Evolutionary conservation across 768 basidiomycete genomes (phyloP), one percentile per base, ranked within the genome.

Genomic region (Stropharia rugosoannulata): DNA sequence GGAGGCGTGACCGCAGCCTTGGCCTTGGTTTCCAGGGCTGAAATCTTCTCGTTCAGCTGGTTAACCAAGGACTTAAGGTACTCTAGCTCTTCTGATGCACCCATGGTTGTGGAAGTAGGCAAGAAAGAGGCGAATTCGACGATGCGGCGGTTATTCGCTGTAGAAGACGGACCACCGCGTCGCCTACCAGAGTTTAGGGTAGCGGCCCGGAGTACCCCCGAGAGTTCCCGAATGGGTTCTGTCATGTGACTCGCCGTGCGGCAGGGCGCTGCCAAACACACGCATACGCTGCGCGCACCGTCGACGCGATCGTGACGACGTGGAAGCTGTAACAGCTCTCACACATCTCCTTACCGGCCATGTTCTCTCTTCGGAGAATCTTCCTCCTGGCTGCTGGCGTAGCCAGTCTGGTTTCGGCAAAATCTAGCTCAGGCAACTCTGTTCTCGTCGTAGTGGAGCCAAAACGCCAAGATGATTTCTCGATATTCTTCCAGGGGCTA

Each of bases 51-150:
- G 64, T 92, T 90, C 56, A 99, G 83, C 77, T 98, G 93, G 12
- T 79, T 68, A 60, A 97, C 94, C 65, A 99, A 89, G 40, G 80
- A 75, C 76, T 99, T 99, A 78, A 99, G 88, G 73, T 98, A 94
- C 65, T 91, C 92, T 65, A 99, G 82, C 76, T 98, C 94, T 58
- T 87, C 85, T 48, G 81, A 75, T 12, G 78, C 78, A 62, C 84
- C 77, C 88, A 90, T 90, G 54, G 62, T 67, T 44, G 52, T 44
- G 53, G 50, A 47, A 64, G 41, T 49, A 57, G 57, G 40, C 39
- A 58, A 55, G 56, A 54, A 54, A 57, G 36, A 49, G 44, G 38
- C 40, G 44, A 40, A 40, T 38, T 32, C 55, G 47, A 59, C 40
- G 29, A 42, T 54, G 57, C 57, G 56, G 46, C 53, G 43, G 44